A percentile compares a stretch with the other conserved stretches of the same genome.
Evolutionary conservation across 306 rosid genomes (phyloP).

Genomic region (Astragalus glycyphyllos): DNA sequence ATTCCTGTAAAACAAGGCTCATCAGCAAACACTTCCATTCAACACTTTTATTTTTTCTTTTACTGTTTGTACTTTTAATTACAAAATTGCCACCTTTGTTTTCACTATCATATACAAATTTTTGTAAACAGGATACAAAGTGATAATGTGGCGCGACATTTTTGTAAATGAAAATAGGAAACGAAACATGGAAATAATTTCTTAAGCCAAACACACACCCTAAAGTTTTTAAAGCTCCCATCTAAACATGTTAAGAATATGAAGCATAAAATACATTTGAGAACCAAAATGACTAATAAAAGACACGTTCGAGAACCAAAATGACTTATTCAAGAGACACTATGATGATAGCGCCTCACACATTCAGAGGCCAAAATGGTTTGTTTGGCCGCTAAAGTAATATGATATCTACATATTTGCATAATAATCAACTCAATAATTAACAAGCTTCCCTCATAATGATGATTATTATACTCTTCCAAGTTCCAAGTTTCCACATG

Average conservation of each 20-base stretch:
- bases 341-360: no score
- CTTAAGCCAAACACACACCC: background rate
- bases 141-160: background rate
- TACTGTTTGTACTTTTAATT: no score
- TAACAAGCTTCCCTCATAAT: background rate
- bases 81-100: background rate
- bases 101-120: background rate
- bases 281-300: no score
- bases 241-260: background rate
- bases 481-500: no score
- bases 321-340: no score
- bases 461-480: background rate
- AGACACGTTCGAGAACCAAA: no score
- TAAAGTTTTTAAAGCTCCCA: background rate
- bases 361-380: no score
- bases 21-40: background rate
- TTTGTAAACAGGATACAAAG: background rate
- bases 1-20: slow-evolving; percentile 54
- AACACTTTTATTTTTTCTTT: background rate
- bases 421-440: background rate
- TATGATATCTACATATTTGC: no score
- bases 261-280: background rate
- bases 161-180: background rate
- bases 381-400: no score
- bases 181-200: no score